These are phyloP conservation scores for Agrostemma githago DNA, from an alignment of 148 eudicot genomes.

Conservation along the genomic window DNA sequence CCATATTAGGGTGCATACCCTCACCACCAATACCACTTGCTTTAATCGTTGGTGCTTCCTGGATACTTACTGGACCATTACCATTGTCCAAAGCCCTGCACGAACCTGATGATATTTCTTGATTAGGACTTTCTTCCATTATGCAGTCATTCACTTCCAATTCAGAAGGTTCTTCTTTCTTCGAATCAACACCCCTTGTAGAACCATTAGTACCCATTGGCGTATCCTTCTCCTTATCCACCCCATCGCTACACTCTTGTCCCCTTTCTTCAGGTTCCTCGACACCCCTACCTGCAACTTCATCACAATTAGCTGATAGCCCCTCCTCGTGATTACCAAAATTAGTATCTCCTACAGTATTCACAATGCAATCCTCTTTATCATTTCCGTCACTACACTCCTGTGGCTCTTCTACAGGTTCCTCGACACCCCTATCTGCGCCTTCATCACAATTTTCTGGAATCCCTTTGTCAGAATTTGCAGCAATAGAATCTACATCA, in stretches of 20 bases:
- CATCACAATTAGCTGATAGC: constrained; percentile 5
- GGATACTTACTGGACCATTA: constrained; percentile 13
- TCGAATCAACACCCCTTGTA: constrained; percentile 9
- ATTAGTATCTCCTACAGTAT: neutral
- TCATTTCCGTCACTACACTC: constrained; percentile 4
- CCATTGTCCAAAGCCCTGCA: constrained; percentile 20
- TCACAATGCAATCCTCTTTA: neutral
- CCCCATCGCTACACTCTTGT: constrained; percentile 20
- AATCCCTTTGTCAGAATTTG: neutral
- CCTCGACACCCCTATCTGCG: constrained; percentile 14
- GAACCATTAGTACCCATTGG: constrained; percentile 10
- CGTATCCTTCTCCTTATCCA: constrained; percentile 19
- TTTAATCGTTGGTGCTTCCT: neutral
- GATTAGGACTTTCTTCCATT: constrained; percentile 19
- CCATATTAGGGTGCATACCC: neutral
- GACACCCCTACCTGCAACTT: constrained; percentile 11
- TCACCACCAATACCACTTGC: constrained; percentile 16
- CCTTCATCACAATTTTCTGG: constrained; percentile 11
- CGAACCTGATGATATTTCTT: constrained; percentile 20
- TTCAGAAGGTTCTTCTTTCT: constrained; percentile 13
- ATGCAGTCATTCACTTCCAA: constrained; percentile 16
- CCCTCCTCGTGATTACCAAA: neutral
- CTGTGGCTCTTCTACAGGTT: constrained; percentile 14
- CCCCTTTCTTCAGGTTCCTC: constrained; percentile 17
- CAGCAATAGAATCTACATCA: neutral